Evolutionary conservation across 768 basidiomycete genomes (phyloP).

Genomic region (Tubosaeta sp.): DNA sequence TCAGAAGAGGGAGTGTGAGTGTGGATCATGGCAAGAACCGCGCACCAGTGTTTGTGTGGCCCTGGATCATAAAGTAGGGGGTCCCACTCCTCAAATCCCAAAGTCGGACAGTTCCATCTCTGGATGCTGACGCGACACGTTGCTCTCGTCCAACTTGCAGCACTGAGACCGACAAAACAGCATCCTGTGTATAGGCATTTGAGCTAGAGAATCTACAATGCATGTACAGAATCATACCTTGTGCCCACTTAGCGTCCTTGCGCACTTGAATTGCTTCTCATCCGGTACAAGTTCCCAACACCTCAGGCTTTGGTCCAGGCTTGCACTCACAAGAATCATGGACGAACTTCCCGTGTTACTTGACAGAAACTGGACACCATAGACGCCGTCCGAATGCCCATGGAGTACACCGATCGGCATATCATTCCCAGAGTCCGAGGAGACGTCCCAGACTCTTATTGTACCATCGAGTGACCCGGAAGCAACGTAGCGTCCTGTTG

Average conservation of each 20-base stretch:
- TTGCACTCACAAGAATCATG: slow-evolving; percentile 28
- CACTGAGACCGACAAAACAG: slow-evolving; percentile 28
- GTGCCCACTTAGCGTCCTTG: slow-evolving; percentile 30
- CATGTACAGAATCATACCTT: slow-evolving; percentile 10
- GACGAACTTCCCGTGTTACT: slow-evolving; percentile 22
- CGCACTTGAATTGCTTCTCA: slow-evolving; percentile 26
- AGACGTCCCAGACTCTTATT: slow-evolving; percentile 49
- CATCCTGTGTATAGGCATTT: slow-evolving; percentile 20
- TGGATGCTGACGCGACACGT: slow-evolving; percentile 35
- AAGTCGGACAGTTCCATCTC: slow-evolving; percentile 33
- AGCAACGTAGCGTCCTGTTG: slow-evolving; percentile 41
- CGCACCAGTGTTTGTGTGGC: slow-evolving; percentile 33
- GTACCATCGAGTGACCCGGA: slow-evolving; percentile 50
- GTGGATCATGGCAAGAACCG: slow-evolving; percentile 20
- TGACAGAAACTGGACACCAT: slow-evolving; percentile 29
- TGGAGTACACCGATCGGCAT: slow-evolving; percentile 20
- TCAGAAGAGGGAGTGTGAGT: slow-evolving; percentile 9
- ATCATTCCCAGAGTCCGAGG: slow-evolving; percentile 30
- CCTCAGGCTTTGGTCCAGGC: slow-evolving; percentile 31
- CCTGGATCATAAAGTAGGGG: slow-evolving; percentile 34
- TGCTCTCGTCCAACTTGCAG: slow-evolving; percentile 32
- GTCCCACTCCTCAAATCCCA: slow-evolving; percentile 34
- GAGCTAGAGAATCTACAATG: background rate
- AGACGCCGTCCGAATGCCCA: slow-evolving; percentile 30
- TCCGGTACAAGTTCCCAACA: slow-evolving; percentile 42